phyloP scores from a whole-genome alignment of 805 yeast species.

The Candida insectorum region DNA sequence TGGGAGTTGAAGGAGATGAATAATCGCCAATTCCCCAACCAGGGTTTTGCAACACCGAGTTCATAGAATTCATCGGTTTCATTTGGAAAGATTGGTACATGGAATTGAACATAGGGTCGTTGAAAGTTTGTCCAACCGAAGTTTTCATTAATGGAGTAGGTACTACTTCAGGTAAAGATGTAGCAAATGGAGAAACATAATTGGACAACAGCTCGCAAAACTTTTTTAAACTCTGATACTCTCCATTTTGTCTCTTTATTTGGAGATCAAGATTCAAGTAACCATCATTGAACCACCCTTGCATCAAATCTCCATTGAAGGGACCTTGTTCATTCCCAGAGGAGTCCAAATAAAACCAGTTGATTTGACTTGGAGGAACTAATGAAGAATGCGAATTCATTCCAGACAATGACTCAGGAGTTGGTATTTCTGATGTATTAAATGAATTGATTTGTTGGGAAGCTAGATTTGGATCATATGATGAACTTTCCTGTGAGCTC shows the following conservation, averaged over 20 bases:
- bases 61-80: slow-evolving; percentile 22
- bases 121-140: no score
- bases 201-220: slow-evolving; percentile 50
- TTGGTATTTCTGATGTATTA: no score
- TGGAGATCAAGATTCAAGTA: slow-evolving; percentile 54
- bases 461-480: no score
- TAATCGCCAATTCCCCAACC: slow-evolving; percentile 38
- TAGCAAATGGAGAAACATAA: slow-evolving; percentile 56
- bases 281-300: slow-evolving; percentile 65
- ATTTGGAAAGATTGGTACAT: slow-evolving; percentile 8
- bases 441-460: no score
- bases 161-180: slow-evolving; percentile 52
- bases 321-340: slow-evolving; percentile 77
- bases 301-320: slow-evolving; percentile 71
- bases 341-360: slow-evolving; percentile 76
- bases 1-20: slow-evolving; percentile 10
- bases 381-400: background rate
- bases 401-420: no score
- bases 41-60: slow-evolving; percentile 30
- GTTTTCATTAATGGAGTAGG: no score
- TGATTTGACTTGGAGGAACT: slow-evolving; percentile 25
- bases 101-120: no score
- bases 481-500: background rate
- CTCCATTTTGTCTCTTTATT: slow-evolving; percentile 59
- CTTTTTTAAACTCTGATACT: slow-evolving; percentile 49